Evolutionary conservation across 768 basidiomycete species (phyloP).

Genomic region (Mycena rosella): DNA sequence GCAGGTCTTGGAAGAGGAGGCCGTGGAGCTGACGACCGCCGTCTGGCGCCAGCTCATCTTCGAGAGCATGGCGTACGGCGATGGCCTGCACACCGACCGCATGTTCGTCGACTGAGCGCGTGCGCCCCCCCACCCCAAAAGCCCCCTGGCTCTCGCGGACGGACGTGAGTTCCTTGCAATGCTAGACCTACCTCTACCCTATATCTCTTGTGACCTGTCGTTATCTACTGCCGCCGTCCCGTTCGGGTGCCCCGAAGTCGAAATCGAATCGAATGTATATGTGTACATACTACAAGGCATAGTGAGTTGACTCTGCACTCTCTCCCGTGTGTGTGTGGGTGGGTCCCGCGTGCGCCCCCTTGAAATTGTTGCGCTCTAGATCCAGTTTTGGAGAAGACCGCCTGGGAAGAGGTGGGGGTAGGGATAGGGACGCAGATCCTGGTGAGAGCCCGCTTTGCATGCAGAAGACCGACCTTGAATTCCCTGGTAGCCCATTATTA

Average conservation of each 20-base stretch:
- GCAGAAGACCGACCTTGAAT: too few species aligned
- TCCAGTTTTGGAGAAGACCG: too few species aligned
- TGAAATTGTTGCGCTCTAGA: too few species aligned
- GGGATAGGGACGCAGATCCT: too few species aligned
- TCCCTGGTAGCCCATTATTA: too few species aligned
- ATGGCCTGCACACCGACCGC: conserved; percentile 88
- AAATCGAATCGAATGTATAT: neutral
- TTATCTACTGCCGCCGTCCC: neutral
- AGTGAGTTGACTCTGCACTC: neutral
- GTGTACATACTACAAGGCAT: neutral
- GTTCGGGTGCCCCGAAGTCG: neutral
- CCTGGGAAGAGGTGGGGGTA: too few species aligned
- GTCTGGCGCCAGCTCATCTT: conserved; percentile 96
- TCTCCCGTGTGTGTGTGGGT: too few species aligned
- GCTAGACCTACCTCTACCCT: neutral
- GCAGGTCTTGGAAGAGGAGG: conserved; percentile 95
- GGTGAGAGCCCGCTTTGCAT: too few species aligned
- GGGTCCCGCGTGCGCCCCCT: too few species aligned
- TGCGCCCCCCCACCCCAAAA: neutral
- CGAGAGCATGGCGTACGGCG: conserved; percentile 93
- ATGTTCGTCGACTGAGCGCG: conserved; percentile 73
- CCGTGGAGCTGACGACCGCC: conserved; percentile 77
- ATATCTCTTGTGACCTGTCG: conserved; percentile 2
- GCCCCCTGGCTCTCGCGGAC: neutral
- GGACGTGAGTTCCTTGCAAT: conserved; percentile 1